Evolutionary conservation across 768 basidiomycete species (phyloP), one percentile per base, ranked within the genome.

Genomic region (Hypholoma sublateritium): DNA sequence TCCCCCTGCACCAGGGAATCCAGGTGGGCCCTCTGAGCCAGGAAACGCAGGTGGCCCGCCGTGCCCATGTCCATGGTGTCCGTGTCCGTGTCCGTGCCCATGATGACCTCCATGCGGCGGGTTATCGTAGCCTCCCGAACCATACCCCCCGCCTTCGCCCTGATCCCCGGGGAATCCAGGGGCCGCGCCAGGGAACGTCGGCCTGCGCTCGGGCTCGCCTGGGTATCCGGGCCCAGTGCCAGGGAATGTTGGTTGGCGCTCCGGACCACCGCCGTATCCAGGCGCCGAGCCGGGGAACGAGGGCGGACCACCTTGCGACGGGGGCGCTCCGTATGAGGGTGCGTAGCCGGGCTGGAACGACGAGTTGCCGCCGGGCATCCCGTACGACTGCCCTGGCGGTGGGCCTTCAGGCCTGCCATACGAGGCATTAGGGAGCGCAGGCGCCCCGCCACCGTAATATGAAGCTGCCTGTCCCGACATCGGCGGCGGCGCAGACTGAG

Each of bases 1-100:
- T 41, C 68, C 69, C 11, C 69, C 69, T 16, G 70, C 68, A 41
- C 69, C 71, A 25, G 79, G 79, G 67, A 79, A 80, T 14, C 61
- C 64, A 45, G 71, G 74, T 0, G 70, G 70, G 43, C 66, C 69
- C 50, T 60, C 61, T 8, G 65, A 48, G 11, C 58, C 58, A 55
- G 50, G 57, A 36, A 47, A 48, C 22, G 43, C 57, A 44, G 57
- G 57, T 14, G 22, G 49, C 12, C 51, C 55, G n/a, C 53, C 51
- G 17, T 58, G 57, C 19, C 49, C 53, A 22, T 57, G 60, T n/a
- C 49, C 25, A 48, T 32, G 28, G 28, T 32, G 28, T 9, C 28
- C 28, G 28, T 32, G 28, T 5, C 53, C 28, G 5, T 32, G 28
- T 9, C 28, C 28, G 5, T 63, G 61, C 13, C 57, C 48, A 36